A percentile compares a stretch with the other conserved stretches of the same genome.
Evolutionary conservation across 306 rosid genomes (phyloP).

Genomic region (Geum urbanum): DNA sequence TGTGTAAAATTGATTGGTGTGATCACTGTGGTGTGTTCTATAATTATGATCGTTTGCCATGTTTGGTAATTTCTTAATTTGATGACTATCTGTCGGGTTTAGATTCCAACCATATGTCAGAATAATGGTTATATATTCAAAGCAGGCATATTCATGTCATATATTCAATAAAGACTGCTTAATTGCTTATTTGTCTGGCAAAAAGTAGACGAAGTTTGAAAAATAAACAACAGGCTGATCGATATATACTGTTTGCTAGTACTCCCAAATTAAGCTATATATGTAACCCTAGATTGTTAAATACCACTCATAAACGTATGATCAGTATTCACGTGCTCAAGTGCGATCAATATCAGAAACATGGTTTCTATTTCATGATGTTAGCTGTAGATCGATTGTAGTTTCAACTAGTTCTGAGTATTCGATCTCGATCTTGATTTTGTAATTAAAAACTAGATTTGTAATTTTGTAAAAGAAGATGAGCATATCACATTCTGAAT

Average conservation of each 20-base stretch:
- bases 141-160: neutral
- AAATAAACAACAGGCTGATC: conserved; percentile 4
- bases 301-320: neutral
- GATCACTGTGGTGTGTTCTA: no score
- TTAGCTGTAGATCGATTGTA: neutral
- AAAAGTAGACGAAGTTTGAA: conserved; percentile 30
- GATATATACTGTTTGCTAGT: neutral
- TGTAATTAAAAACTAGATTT: neutral
- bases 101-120: neutral
- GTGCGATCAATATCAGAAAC: neutral
- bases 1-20: neutral
- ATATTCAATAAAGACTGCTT: conserved; percentile 34
- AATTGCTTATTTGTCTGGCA: conserved; percentile 18
- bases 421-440: neutral
- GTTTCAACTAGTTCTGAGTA: neutral
- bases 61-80: neutral
- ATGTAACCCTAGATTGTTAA: neutral
- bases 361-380: neutral
- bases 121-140: neutral
- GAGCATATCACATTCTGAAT: neutral
- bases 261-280: neutral
- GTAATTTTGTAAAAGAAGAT: neutral
- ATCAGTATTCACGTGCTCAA: no score
- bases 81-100: neutral
- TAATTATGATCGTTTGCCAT: neutral